phyloP scores from a whole-genome alignment of 2,329 filamentous ascomycete species.

The Diaporthe velutina region DNA sequence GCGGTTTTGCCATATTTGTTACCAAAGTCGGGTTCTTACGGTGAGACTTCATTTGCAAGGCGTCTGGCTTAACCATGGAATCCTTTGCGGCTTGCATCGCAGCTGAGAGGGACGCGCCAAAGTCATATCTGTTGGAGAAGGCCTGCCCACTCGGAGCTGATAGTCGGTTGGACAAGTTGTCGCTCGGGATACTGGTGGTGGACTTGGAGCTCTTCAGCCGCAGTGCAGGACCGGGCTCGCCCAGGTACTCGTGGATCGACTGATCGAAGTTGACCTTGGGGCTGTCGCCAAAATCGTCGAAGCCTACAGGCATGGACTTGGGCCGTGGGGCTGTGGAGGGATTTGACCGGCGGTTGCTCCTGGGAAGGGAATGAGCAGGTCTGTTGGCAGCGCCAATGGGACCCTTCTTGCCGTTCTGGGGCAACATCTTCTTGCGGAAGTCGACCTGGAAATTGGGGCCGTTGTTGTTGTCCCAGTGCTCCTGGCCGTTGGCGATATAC shows the following conservation, averaged over 20 bases:
- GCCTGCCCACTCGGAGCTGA: constrained; percentile 74
- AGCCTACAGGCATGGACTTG: constrained; percentile 67
- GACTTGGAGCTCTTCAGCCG: constrained; percentile 80
- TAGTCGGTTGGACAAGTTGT: constrained; percentile 67
- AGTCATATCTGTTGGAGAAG: constrained; percentile 96
- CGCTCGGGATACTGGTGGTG: constrained; percentile 71
- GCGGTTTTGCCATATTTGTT: constrained; percentile 28
- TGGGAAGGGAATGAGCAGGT: constrained; percentile 69
- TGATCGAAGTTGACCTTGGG: constrained; percentile 70
- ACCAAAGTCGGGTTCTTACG: constrained; percentile 50
- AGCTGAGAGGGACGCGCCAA: constrained; percentile 89
- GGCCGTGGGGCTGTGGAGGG: constrained; percentile 59
- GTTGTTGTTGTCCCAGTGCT: constrained; percentile 96
- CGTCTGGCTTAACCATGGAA: constrained; percentile 68
- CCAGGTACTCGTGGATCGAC: constrained; percentile 72
- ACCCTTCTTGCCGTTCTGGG: constrained; percentile 69
- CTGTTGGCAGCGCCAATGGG: constrained; percentile 64
- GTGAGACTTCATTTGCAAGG: constrained; percentile 68
- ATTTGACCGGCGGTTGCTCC: constrained; percentile 71
- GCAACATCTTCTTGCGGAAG: constrained; percentile 83
- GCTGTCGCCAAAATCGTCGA: constrained; percentile 80
- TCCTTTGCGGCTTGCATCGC: constrained; percentile 83
- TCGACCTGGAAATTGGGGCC: constrained; percentile 92
- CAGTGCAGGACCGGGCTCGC: constrained; percentile 71
- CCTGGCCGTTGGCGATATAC: constrained; percentile 85